These are phyloP conservation scores for Apiotrichum mycotoxinovorans DNA, from an alignment of 1,284 basidiomycete species.

Conservation along the genomic window DNA sequence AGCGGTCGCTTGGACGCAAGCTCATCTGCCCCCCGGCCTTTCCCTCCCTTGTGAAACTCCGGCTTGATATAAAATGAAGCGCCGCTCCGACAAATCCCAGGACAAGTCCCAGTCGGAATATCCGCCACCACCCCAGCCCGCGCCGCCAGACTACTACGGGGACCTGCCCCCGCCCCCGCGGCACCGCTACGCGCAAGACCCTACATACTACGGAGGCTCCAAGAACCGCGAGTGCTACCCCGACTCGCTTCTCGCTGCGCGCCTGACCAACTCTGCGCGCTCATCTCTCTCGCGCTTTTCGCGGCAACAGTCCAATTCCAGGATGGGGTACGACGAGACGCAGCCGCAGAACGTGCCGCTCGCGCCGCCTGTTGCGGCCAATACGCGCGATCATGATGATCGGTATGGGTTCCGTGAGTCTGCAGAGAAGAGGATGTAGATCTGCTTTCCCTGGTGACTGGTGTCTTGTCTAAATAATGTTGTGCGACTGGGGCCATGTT, in stretches of 20 bases:
- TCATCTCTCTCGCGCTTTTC: background rate
- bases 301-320: background rate
- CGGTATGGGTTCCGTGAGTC: conserved; percentile 6
- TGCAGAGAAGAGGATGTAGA: too few relatives aligned
- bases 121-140: too few relatives aligned
- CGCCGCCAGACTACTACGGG: background rate
- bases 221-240: background rate
- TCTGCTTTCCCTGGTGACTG: too few relatives aligned
- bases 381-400: background rate
- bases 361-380: background rate
- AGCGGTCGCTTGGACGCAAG: background rate
- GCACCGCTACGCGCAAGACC: too few relatives aligned
- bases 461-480: too few relatives aligned
- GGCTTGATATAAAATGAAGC: background rate
- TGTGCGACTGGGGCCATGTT: background rate
- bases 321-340: background rate
- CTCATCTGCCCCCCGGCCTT: background rate
- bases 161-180: background rate
- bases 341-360: background rate
- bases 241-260: background rate
- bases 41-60: background rate
- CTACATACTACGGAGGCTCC: background rate
- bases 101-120: too few relatives aligned
- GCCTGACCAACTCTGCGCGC: too few relatives aligned
- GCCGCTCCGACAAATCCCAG: background rate